phyloP scores from a whole-genome alignment of 2,329 filamentous ascomycete species.

The Cladosporium austrohemisphaericum region DNA sequence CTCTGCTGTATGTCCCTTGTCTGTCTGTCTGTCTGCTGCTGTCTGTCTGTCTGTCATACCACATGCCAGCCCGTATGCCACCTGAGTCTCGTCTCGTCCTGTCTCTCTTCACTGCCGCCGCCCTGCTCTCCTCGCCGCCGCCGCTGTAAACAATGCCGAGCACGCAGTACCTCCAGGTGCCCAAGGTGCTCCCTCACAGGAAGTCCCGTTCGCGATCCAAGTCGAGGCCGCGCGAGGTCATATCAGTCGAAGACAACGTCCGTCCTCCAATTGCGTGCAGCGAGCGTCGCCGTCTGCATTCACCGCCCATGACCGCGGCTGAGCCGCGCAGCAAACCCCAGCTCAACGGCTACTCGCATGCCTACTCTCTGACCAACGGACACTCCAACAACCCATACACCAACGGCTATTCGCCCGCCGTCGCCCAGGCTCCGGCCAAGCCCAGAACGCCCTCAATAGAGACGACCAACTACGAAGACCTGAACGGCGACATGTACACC shows the following conservation, averaged over 20 bases:
- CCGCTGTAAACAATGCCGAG: conserved; percentile 20
- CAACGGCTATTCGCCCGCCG: conserved; percentile 2
- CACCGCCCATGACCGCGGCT: conserved; percentile 20
- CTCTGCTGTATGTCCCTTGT: too few species aligned
- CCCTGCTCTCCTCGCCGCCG: not conserved
- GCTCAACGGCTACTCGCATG: conserved; percentile 5
- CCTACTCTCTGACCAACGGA: conserved; percentile 10
- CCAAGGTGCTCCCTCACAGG: conserved; percentile 32
- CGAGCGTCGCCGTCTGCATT: conserved; percentile 21
- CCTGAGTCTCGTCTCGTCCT: not conserved
- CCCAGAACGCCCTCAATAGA: conserved; percentile 13
- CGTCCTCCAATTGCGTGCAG: conserved; percentile 18
- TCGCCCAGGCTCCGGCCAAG: conserved; percentile 4
- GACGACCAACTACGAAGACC: conserved; percentile 30
- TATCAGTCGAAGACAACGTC: conserved; percentile 21
- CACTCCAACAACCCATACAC: conserved; percentile 16
- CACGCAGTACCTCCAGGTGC: conserved; percentile 36
- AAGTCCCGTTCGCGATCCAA: conserved; percentile 32
- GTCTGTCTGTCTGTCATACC: not conserved
- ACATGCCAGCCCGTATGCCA: conserved; percentile 1
- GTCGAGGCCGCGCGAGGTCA: conserved; percentile 25
- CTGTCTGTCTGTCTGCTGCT: not conserved
- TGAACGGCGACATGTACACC: conserved; percentile 33
- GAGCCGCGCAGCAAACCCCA: conserved; percentile 14
- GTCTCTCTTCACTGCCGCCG: not conserved